Percentiles rank a stretch among this genome's conserved stretches.
Evolutionary conservation across 2,329 filamentous ascomycete genomes (phyloP).

Genomic region (Emergomyces pasteurianus): DNA sequence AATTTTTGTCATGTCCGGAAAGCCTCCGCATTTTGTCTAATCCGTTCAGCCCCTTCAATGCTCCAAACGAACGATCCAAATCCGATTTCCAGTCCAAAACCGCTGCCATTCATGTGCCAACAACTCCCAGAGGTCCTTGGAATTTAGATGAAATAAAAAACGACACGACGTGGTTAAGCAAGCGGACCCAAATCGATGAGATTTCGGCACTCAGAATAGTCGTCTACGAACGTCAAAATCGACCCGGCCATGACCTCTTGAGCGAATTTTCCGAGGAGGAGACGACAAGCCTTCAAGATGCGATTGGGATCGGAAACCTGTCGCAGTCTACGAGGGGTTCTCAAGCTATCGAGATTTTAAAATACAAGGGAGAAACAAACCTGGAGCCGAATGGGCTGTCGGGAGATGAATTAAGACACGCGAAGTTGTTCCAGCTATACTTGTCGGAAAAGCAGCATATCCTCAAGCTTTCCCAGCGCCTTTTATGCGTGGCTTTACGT

Average conservation of each 20-base stretch:
- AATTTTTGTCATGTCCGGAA: conserved; percentile 60
- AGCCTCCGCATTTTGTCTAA: conserved; percentile 56
- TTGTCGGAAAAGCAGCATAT: conserved; percentile 60
- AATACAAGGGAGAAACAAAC: conserved; percentile 14
- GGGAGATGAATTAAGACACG: conserved; percentile 48
- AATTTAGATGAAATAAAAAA: conserved; percentile 70
- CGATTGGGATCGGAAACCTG: conserved; percentile 26
- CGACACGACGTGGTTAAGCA: conserved; percentile 77
- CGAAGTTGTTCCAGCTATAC: conserved; percentile 59
- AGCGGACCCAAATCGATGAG: conserved; percentile 65
- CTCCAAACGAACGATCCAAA: conserved; percentile 51
- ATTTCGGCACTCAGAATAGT: conserved; percentile 68
- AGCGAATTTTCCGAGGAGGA: conserved; percentile 67
- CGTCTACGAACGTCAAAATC: conserved; percentile 71
- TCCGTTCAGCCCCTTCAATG: conserved; percentile 56
- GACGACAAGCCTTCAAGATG: conserved; percentile 61
- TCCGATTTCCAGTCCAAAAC: conserved; percentile 71
- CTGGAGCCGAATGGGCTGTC: conserved; percentile 42
- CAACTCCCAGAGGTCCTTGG: conserved; percentile 53
- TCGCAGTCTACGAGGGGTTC: conserved; percentile 4
- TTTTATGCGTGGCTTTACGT: conserved; percentile 24
- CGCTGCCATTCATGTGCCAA: conserved; percentile 71
- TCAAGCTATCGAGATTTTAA: conserved; percentile 24
- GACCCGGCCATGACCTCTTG: conserved; percentile 60
- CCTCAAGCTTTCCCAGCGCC: conserved; percentile 49